phyloP scores from a whole-genome alignment of 2,329 filamentous ascomycete genomes.

The Bipolaris cookei region DNA sequence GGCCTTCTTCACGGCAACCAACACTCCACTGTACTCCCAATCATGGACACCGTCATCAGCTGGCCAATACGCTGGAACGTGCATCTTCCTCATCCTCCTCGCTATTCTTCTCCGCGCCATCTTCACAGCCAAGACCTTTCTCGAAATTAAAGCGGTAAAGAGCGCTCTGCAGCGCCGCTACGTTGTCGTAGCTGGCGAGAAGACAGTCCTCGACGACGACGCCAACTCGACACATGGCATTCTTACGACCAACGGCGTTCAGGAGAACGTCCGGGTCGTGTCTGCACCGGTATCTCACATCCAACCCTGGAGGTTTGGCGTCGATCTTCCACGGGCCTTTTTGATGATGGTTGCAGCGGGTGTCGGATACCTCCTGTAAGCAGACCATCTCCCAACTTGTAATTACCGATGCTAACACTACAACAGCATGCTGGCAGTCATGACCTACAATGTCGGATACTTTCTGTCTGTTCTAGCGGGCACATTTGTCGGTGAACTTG shows the following conservation, averaged over 20 bases:
- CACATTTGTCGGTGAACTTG: constrained; percentile 84
- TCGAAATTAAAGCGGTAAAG: constrained; percentile 73
- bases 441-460: constrained; percentile 88
- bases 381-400: constrained; percentile 30
- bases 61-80: constrained; percentile 83
- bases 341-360: constrained; percentile 76
- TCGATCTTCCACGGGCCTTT: constrained; percentile 75
- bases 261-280: constrained; percentile 80
- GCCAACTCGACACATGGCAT: constrained; percentile 69
- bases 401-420: constrained; percentile 24
- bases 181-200: constrained; percentile 72
- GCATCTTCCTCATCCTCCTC: constrained; percentile 86
- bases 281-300: constrained; percentile 60
- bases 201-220: constrained; percentile 62
- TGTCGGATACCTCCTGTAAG: constrained; percentile 85
- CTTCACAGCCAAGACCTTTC: constrained; percentile 68
- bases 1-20: constrained; percentile 69
- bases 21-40: constrained; percentile 69
- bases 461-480: constrained; percentile 80
- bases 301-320: constrained; percentile 79
- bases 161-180: constrained; percentile 76
- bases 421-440: constrained; percentile 85
- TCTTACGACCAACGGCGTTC: constrained; percentile 74
- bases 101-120: constrained; percentile 72
- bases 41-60: constrained; percentile 74